Evolutionary conservation across 2,329 filamentous ascomycete genomes (phyloP).

Genomic region (Rhytidhysteron rufulum): DNA sequence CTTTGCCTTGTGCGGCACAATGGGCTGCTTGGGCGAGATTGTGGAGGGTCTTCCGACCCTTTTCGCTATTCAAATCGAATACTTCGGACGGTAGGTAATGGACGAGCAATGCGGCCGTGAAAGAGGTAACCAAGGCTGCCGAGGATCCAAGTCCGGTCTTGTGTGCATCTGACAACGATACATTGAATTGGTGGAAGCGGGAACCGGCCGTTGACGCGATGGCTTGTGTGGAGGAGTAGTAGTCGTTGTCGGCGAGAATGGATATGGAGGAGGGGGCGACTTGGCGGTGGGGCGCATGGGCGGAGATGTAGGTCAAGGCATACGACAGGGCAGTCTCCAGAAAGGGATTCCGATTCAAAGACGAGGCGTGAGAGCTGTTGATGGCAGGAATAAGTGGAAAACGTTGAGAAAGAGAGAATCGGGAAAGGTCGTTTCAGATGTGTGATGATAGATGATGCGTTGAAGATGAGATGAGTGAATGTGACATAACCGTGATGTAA

Average conservation of each 20-base stretch:
- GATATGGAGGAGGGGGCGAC: constrained; percentile 71
- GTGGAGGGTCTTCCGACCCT: constrained; percentile 65
- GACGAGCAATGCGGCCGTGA: constrained; percentile 72
- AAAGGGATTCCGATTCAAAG: constrained; percentile 69
- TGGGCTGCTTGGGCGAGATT: constrained; percentile 93
- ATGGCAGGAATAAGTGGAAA: not conserved
- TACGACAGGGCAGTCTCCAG: constrained; percentile 89
- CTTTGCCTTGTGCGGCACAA: constrained; percentile 93
- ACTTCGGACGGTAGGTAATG: constrained; percentile 61
- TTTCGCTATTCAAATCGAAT: constrained; percentile 56
- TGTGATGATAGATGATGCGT: not conserved
- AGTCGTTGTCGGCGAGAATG: constrained; percentile 92
- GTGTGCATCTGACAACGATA: constrained; percentile 73
- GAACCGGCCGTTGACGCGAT: constrained; percentile 25
- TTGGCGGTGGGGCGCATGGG: constrained; percentile 45
- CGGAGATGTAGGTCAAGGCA: constrained; percentile 74
- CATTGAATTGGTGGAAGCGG: constrained; percentile 74
- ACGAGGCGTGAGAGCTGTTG: constrained; percentile 31
- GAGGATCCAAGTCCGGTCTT: constrained; percentile 96
- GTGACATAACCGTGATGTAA: no score
- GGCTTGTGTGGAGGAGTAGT: constrained; percentile 70
- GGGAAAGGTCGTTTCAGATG: not conserved
- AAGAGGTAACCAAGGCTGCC: constrained; percentile 84
- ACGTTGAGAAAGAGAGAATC: not conserved
- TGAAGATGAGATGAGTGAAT: no score